A percentile compares a stretch with the other conserved stretches of the same genome.
These are phyloP conservation scores for Aspergillus persii DNA, from an alignment of 2,329 filamentous ascomycete species.

Conservation along the genomic window DNA sequence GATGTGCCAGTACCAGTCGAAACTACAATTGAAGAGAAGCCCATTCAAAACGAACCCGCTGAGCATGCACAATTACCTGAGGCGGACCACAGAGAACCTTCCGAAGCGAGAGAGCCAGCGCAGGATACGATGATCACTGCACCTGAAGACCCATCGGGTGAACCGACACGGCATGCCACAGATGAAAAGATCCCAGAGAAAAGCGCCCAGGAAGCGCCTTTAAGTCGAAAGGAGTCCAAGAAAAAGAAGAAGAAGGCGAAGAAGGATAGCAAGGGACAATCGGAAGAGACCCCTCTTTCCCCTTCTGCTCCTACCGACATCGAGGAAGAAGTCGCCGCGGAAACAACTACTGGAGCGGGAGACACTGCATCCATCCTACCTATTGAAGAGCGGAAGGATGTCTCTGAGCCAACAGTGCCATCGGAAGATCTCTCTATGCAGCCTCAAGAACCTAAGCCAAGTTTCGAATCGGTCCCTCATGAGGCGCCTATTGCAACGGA, in stretches of 20 bases:
- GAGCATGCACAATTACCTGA: neutral
- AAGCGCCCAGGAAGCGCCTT: neutral
- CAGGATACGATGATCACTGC: neutral
- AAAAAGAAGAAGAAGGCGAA: constrained; percentile 4
- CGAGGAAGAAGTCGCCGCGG: neutral
- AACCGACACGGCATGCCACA: neutral
- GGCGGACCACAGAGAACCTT: neutral
- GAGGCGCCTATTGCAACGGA: neutral
- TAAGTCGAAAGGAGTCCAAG: constrained; percentile 5
- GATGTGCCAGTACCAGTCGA: neutral
- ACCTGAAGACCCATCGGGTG: neutral
- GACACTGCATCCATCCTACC: neutral
- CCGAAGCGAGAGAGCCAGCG: neutral
- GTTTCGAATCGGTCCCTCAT: neutral
- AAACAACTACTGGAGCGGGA: neutral
- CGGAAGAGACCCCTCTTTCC: neutral
- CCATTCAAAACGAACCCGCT: neutral
- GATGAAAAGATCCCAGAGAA: constrained; percentile 3
- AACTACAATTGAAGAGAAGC: neutral
- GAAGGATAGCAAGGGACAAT: constrained; percentile 5
- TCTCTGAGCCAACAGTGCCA: neutral
- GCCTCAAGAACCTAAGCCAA: neutral
- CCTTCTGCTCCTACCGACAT: neutral
- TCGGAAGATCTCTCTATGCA: neutral
- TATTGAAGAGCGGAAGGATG: neutral